phyloP scores from a whole-genome alignment of 768 basidiomycete species.

The Lentinus tigrinus region DNA sequence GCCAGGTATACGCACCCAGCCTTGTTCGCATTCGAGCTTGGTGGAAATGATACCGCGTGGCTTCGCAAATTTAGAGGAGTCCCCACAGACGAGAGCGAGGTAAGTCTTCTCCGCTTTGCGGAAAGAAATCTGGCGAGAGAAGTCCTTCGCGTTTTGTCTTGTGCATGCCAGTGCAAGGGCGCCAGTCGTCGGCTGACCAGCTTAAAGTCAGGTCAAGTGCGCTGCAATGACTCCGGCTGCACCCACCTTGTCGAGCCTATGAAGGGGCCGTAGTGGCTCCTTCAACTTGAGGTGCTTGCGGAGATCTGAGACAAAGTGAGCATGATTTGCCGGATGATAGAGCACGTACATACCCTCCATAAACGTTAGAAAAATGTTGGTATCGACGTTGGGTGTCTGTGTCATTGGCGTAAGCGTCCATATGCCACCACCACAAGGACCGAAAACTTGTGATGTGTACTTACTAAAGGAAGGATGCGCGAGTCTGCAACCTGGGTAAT shows the following conservation, averaged over 20 bases:
- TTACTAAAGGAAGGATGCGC: too few species aligned
- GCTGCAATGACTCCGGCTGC: background rate
- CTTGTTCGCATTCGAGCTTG: background rate
- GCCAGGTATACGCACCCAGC: background rate
- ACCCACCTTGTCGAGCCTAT: constrained; percentile 12
- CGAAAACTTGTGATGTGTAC: too few species aligned
- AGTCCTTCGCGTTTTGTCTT: background rate
- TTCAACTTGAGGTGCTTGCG: background rate
- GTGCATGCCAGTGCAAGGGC: background rate
- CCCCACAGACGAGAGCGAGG: constrained; percentile 10
- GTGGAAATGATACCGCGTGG: constrained; percentile 1
- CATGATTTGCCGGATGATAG: background rate
- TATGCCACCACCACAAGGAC: too few species aligned
- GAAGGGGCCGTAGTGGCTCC: background rate
- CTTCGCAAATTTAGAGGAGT: background rate
- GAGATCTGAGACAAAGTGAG: background rate
- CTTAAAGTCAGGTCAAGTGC: background rate
- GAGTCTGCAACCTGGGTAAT: background rate
- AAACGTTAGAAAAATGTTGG: background rate
- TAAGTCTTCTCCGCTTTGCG: constrained; percentile 5
- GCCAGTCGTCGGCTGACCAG: constrained; percentile 5
- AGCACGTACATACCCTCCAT: background rate
- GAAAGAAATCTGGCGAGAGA: background rate
- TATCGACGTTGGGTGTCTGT: background rate
- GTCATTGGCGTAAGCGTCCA: too few species aligned